Evolutionary conservation across 2,329 filamentous ascomycete genomes (phyloP).

Genomic region (Microcyclosporella mali): DNA sequence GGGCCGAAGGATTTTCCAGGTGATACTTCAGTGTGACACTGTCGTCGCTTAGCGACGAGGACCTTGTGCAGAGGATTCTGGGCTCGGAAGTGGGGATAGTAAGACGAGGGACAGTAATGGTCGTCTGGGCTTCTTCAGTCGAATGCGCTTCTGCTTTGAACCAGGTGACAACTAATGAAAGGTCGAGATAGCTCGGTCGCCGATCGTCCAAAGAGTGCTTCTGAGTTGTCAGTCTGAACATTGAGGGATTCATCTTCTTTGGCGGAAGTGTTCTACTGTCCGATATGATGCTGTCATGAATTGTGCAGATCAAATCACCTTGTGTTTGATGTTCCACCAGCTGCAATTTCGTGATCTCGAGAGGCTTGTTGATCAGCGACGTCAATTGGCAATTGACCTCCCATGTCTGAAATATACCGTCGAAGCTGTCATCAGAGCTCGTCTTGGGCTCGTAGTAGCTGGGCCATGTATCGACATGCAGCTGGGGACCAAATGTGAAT

Average conservation of each 20-base stretch:
- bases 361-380: conserved; percentile 65
- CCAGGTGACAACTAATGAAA: conserved; percentile 73
- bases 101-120: conserved; percentile 71
- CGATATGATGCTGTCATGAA: conserved; percentile 14
- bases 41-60: conserved; percentile 5
- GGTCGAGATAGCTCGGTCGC: conserved; percentile 64
- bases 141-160: conserved; percentile 43
- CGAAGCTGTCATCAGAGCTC: conserved; percentile 25
- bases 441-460: conserved; percentile 62
- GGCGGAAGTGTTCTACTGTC: conserved; percentile 13
- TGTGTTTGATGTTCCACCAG: conserved; percentile 57
- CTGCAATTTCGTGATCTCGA: conserved; percentile 58
- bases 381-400: conserved; percentile 63
- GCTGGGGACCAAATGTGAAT: conserved; percentile 75
- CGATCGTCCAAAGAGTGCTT: conserved; percentile 79
- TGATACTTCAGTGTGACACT: conserved; percentile 53
- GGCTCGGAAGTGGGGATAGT: conserved; percentile 78
- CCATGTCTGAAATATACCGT: conserved; percentile 76
- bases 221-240: conserved; percentile 56
- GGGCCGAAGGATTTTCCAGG: conserved; percentile 88
- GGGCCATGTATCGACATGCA: conserved; percentile 77
- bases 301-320: conserved; percentile 55
- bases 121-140: conserved; percentile 48
- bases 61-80: conserved; percentile 60
- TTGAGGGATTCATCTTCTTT: conserved; percentile 8